A percentile compares a stretch with the other conserved stretches of the same genome.
Evolutionary conservation across 352 stramenopile genomes (phyloP).

Genomic region (Phytopythium delawarense): DNA sequence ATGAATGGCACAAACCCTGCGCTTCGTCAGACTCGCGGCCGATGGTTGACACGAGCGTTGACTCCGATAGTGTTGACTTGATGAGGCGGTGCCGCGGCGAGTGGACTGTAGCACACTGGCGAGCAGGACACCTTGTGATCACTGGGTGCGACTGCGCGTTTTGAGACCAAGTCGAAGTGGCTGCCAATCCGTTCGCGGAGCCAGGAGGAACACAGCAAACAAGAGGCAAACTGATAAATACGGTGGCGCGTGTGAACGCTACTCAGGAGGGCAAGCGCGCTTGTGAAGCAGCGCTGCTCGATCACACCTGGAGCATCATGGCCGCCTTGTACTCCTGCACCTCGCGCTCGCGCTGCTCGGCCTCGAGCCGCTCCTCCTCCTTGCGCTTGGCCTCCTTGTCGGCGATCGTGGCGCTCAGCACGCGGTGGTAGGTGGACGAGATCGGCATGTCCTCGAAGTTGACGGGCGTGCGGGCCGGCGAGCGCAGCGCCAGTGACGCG

Average conservation of each 20-base stretch:
- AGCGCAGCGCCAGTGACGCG: constrained; percentile 3
- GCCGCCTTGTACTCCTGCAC: constrained; percentile 59
- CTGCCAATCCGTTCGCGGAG: neutral
- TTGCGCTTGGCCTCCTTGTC: constrained; percentile 38
- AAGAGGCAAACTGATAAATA: neutral
- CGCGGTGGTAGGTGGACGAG: constrained; percentile 70
- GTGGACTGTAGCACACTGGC: neutral
- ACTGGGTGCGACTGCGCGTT: neutral
- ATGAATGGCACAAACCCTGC: neutral
- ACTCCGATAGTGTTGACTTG: neutral
- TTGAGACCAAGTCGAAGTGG: neutral
- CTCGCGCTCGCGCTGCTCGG: constrained; percentile 45
- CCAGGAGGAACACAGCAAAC: neutral
- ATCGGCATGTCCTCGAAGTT: constrained; percentile 66
- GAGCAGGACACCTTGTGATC: neutral
- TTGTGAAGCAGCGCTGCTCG: neutral
- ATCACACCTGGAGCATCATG: constrained; percentile 16
- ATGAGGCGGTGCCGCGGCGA: neutral
- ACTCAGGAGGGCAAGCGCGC: neutral
- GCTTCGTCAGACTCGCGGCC: neutral
- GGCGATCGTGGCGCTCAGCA: constrained; percentile 50
- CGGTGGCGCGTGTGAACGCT: neutral
- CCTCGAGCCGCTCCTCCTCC: constrained; percentile 40
- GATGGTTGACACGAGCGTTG: neutral
- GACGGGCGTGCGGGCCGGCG: constrained; percentile 10